phyloP scores from a whole-genome alignment of 345 rosid genomes.

The Populus deltoides region DNA sequence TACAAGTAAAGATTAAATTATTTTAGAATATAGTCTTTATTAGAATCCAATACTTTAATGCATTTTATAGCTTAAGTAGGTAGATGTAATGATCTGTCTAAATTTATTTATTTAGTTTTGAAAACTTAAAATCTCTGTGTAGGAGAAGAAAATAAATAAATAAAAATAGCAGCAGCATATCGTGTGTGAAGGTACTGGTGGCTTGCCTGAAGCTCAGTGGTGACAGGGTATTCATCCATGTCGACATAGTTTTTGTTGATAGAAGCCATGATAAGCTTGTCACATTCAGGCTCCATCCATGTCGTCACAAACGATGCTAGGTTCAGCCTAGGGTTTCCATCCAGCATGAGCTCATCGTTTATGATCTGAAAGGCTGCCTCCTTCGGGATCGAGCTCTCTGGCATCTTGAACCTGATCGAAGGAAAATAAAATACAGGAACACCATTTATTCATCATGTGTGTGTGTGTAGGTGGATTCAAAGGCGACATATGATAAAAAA shows the following conservation, averaged over 20 bases:
- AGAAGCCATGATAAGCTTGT: slow-evolving; percentile 30
- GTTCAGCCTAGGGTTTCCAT: slow-evolving; percentile 35
- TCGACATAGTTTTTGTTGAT: slow-evolving; percentile 35
- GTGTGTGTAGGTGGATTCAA: background rate
- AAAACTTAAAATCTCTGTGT: too few relatives aligned
- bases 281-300: slow-evolving; percentile 38
- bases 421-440: too few relatives aligned
- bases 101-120: too few relatives aligned
- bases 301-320: slow-evolving; percentile 35
- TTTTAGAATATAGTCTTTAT: too few relatives aligned
- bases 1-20: too few relatives aligned
- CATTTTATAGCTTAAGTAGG: too few relatives aligned
- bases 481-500: background rate
- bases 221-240: slow-evolving; percentile 38
- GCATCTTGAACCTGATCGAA: slow-evolving; percentile 18
- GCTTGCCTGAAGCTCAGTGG: slow-evolving; percentile 32
- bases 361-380: slow-evolving; percentile 36
- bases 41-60: too few relatives aligned
- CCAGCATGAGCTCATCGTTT: slow-evolving; percentile 35
- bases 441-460: too few relatives aligned
- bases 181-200: too few relatives aligned
- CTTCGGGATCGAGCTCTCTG: slow-evolving; percentile 29
- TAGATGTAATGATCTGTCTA: too few relatives aligned
- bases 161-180: too few relatives aligned
- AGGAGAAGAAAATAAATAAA: too few relatives aligned